These are phyloP conservation scores for Tuber umbilicatum DNA, from an alignment of 495 filamentous ascomycete genomes.

Conservation along the genomic window DNA sequence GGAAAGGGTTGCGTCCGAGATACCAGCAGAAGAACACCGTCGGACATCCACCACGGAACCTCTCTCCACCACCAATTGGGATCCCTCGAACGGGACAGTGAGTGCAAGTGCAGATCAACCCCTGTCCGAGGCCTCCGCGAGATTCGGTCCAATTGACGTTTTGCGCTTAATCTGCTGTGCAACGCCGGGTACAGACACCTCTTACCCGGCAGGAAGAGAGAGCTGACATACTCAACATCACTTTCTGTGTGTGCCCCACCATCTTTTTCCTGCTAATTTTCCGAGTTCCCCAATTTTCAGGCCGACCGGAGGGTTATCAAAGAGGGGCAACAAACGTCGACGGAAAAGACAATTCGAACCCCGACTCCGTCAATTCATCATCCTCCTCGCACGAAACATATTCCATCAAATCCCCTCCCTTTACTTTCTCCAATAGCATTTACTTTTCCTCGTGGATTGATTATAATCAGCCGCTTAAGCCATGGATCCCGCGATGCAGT, in stretches of 20 bases:
- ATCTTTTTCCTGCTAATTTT: not conserved
- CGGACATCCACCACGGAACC: not conserved
- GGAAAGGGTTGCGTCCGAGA: not conserved
- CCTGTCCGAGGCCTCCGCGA: not conserved
- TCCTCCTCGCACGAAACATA: not conserved
- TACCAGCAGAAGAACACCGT: not conserved
- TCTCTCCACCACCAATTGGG: not conserved
- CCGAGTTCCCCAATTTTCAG: not conserved
- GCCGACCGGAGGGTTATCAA: not conserved
- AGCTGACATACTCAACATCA: not conserved
- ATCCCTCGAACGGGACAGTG: not conserved
- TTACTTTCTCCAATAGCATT: not conserved
- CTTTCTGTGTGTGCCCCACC: not conserved
- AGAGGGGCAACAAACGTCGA: constrained; percentile 1
- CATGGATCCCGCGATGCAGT: constrained; percentile 15
- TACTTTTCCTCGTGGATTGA: not conserved
- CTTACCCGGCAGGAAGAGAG: not conserved
- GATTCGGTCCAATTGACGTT: not conserved
- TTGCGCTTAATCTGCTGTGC: not conserved
- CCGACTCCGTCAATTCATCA: not conserved
- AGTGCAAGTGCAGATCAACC: not conserved
- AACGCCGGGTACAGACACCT: constrained; percentile 1
- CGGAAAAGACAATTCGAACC: not conserved
- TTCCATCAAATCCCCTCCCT: not conserved
- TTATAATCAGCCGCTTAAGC: not conserved